A percentile compares a stretch with the other conserved stretches of the same genome.
Conservation (phyloP, 805 yeast species). For the Wickerhamomyces chambardii region DNA sequence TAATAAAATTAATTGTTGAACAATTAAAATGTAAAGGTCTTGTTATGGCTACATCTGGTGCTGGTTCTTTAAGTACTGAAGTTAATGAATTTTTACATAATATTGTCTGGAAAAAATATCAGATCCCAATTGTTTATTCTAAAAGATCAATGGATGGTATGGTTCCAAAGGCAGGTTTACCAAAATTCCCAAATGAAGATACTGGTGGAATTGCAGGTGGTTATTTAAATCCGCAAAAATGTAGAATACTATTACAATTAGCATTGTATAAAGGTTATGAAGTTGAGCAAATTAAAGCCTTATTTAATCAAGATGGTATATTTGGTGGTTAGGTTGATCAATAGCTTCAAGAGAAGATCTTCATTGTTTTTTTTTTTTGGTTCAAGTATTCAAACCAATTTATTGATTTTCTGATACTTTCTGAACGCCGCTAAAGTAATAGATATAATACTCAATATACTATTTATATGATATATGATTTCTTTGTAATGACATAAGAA, state of each 20-base stretch:
- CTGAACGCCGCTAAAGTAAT: too few species aligned
- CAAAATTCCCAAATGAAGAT: constrained; percentile 19
- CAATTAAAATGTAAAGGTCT: constrained; percentile 41
- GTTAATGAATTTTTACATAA: constrained; percentile 36
- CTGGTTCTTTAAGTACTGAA: constrained; percentile 49
- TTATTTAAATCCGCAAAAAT: constrained; percentile 56
- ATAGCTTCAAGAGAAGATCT: too few species aligned
- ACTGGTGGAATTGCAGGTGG: constrained; percentile 51
- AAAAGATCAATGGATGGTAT: constrained; percentile 65
- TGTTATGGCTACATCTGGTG: constrained; percentile 64
- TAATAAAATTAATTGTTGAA: constrained; percentile 37
- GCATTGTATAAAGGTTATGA: constrained; percentile 30
- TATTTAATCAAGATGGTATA: constrained; percentile 28
- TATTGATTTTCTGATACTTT: too few species aligned
- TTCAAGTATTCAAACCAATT: too few species aligned
- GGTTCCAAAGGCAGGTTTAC: constrained; percentile 45
- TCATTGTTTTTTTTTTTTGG: too few species aligned
- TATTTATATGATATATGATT: too few species aligned
- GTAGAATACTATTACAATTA: constrained; percentile 48
- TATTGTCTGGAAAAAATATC: constrained; percentile 25
- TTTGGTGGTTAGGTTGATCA: constrained; percentile 33
- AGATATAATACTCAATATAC: too few species aligned
- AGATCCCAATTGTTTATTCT: constrained; percentile 52
- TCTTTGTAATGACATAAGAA: too few species aligned
- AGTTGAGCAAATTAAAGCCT: constrained; percentile 23